Conservation (phyloP, 2,329 filamentous ascomycete species). For the Escovopsis sp. region DNA sequence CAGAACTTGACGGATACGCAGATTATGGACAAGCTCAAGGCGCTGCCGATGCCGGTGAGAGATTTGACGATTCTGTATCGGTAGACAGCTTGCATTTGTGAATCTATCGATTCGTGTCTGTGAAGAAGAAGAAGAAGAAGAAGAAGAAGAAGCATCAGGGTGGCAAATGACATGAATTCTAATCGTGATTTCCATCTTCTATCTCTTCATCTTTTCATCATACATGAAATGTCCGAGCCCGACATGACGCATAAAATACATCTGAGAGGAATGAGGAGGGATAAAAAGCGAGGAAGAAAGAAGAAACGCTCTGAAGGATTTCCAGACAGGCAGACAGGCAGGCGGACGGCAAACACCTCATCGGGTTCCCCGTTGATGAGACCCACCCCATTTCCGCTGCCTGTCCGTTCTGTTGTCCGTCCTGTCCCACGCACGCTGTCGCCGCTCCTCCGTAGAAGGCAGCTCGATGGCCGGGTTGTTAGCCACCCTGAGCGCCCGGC, state of each 20-base stretch:
- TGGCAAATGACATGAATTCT: too few species aligned
- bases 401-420: slow-evolving; percentile 1
- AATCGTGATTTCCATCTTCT: neutral
- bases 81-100: slow-evolving; percentile 13
- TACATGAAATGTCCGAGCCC: slow-evolving; percentile 1
- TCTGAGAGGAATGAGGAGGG: too few species aligned
- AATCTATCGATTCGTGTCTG: slow-evolving; percentile 1
- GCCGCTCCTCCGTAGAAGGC: slow-evolving; percentile 20
- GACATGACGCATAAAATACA: too few species aligned
- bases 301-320: too few species aligned
- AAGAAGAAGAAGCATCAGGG: too few species aligned
- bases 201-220: slow-evolving; percentile 1
- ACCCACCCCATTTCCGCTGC: neutral
- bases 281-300: too few species aligned
- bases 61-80: slow-evolving; percentile 40
- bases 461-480: slow-evolving; percentile 28
- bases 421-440: slow-evolving; percentile 10
- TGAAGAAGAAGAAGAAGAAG: too few species aligned
- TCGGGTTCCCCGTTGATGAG: neutral
- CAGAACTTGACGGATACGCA: slow-evolving; percentile 53
- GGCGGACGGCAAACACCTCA: too few species aligned
- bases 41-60: slow-evolving; percentile 33
- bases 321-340: too few species aligned
- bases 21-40: slow-evolving; percentile 52
- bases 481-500: slow-evolving; percentile 14